Conservation (phyloP, 2,329 filamentous ascomycete species). For the Aspergillus luchuensis region DNA sequence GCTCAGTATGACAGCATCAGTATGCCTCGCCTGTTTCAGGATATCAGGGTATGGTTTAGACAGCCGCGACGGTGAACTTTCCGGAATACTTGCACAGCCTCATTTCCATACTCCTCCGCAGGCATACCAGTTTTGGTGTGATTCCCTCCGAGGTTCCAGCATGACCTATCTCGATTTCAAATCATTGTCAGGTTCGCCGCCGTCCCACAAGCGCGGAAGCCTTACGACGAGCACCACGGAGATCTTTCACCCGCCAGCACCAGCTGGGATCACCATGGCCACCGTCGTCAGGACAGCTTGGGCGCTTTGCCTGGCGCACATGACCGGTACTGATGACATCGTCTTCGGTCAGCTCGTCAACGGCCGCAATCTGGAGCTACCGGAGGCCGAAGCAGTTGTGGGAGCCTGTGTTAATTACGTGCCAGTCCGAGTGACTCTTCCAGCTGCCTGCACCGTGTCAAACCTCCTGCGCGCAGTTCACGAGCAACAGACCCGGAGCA, state of each 20-base stretch:
- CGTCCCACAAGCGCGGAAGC: neutral
- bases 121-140: too few relatives aligned
- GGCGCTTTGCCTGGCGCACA: constrained; percentile 57
- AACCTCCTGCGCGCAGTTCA: constrained; percentile 55
- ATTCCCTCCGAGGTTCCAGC: too few relatives aligned
- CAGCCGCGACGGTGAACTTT: too few relatives aligned
- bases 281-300: constrained; percentile 60
- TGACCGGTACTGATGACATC: constrained; percentile 54
- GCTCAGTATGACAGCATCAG: too few relatives aligned
- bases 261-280: constrained; percentile 26
- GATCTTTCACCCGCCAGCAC: constrained; percentile 9
- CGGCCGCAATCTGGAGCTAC: constrained; percentile 49
- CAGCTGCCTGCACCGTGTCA: constrained; percentile 22
- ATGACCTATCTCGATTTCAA: constrained; percentile 13
- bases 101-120: too few relatives aligned
- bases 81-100: too few relatives aligned
- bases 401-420: constrained; percentile 33
- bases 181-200: constrained; percentile 10
- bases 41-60: too few relatives aligned
- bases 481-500: constrained; percentile 51
- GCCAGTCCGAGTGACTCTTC: constrained; percentile 27
- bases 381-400: constrained; percentile 29
- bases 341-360: constrained; percentile 60
- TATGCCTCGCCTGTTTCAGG: too few relatives aligned
- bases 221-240: neutral